Percentiles rank a stretch among this genome's conserved stretches.
phyloP scores from a whole-genome alignment of 768 basidiomycete genomes.

The Exidia glandulosa region DNA sequence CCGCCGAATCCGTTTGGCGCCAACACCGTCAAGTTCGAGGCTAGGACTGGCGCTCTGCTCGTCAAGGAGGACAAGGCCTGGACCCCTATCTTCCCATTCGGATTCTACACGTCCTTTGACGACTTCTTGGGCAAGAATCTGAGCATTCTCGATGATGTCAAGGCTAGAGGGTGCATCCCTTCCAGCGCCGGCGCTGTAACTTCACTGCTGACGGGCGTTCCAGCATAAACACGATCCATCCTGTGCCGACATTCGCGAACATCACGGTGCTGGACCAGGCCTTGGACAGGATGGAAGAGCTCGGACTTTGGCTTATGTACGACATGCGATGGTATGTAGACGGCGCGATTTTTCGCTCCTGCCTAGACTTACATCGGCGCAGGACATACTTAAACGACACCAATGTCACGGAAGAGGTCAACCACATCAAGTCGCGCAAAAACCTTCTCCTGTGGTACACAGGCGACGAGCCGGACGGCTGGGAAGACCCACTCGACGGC shows the following conservation, averaged over 20 bases:
- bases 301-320: slow-evolving; percentile 66
- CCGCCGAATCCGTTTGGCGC: slow-evolving; percentile 22
- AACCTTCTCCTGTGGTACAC: slow-evolving; percentile 67
- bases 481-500: slow-evolving; percentile 53
- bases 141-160: slow-evolving; percentile 42
- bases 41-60: slow-evolving; percentile 13
- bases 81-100: slow-evolving; percentile 49
- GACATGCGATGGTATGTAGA: slow-evolving; percentile 53
- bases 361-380: not conserved
- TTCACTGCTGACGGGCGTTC: not conserved
- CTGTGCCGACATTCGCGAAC: slow-evolving; percentile 55
- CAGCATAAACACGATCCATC: slow-evolving; percentile 40
- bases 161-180: slow-evolving; percentile 40
- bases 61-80: slow-evolving; percentile 7
- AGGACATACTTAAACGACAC: slow-evolving; percentile 55
- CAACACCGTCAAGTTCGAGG: slow-evolving; percentile 17
- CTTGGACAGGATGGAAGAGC: slow-evolving; percentile 61
- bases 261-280: slow-evolving; percentile 45
- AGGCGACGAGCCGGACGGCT: slow-evolving; percentile 61
- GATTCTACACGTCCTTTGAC: slow-evolving; percentile 58
- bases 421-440: slow-evolving; percentile 49
- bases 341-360: not conserved
- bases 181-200: slow-evolving; percentile 2
- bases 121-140: slow-evolving; percentile 42
- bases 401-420: slow-evolving; percentile 57